Evolutionary conservation across 345 rosid genomes (phyloP).

Genomic region (Eucalyptus fibrosa): DNA sequence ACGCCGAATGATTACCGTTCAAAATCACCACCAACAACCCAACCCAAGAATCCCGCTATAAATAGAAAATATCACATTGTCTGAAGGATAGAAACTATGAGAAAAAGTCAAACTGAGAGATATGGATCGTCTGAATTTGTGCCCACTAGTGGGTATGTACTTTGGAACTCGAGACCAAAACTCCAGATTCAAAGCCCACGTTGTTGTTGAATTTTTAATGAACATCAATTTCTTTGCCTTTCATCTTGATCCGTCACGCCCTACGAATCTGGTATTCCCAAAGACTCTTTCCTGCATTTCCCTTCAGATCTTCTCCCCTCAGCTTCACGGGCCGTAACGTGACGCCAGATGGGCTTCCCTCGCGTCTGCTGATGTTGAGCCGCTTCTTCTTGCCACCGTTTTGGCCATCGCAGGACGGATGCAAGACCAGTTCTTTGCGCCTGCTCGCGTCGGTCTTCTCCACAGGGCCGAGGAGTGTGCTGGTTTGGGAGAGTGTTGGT

Average conservation of each 20-base stretch:
- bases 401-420: neutral
- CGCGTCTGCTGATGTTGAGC: neutral
- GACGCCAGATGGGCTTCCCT: neutral
- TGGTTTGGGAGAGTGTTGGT: neutral
- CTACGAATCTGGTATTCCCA: neutral
- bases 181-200: neutral
- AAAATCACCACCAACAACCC: neutral
- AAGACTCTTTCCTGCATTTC: neutral
- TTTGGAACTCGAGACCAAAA: neutral
- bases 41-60: neutral
- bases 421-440: neutral
- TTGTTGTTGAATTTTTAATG: neutral
- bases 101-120: neutral
- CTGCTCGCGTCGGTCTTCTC: neutral
- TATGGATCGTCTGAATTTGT: neutral
- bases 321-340: neutral
- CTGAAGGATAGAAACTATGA: neutral
- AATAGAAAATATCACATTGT: neutral
- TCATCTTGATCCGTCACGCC: neutral
- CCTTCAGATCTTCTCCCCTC: neutral
- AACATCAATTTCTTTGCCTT: neutral
- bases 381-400: neutral
- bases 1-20: neutral
- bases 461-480: neutral
- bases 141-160: neutral